Conservation (phyloP, 2,329 filamentous ascomycete species). For the Helminthosporium solani region DNA sequence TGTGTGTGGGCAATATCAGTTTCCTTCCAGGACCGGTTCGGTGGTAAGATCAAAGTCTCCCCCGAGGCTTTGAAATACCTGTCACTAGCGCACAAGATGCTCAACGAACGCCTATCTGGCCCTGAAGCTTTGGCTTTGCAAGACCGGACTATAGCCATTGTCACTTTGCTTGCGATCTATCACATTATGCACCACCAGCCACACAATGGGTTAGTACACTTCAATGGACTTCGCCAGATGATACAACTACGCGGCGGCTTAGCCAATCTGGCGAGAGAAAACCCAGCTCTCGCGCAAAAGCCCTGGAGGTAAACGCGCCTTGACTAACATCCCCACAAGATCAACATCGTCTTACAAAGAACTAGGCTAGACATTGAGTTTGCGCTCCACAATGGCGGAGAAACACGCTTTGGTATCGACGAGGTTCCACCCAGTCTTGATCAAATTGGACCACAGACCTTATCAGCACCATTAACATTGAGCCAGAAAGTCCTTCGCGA, state of each 20-base stretch:
- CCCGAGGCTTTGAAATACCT: constrained; percentile 7
- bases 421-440: constrained; percentile 4
- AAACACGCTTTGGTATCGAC: not conserved
- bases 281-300: constrained; percentile 9
- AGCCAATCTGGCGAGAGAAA: constrained; percentile 6
- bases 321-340: not conserved
- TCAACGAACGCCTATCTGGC: constrained; percentile 4
- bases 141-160: constrained; percentile 11
- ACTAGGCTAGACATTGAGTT: constrained; percentile 10
- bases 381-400: constrained; percentile 6
- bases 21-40: constrained; percentile 4
- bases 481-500: not conserved
- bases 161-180: constrained; percentile 11
- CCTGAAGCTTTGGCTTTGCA: constrained; percentile 3
- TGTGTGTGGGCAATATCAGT: constrained; percentile 6
- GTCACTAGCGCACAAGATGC: constrained; percentile 6
- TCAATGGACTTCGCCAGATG: constrained; percentile 9
- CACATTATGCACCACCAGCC: constrained; percentile 9
- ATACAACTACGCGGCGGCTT: constrained; percentile 10
- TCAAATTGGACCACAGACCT: not conserved
- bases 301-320: constrained; percentile 5
- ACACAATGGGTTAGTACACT: constrained; percentile 6
- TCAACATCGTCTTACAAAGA: not conserved
- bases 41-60: not conserved
- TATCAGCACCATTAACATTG: not conserved